Evolutionary conservation across 2,329 filamentous ascomycete genomes (phyloP), one percentile per base, ranked within the genome.

Genomic region (Talaromyces amestolkiae): DNA sequence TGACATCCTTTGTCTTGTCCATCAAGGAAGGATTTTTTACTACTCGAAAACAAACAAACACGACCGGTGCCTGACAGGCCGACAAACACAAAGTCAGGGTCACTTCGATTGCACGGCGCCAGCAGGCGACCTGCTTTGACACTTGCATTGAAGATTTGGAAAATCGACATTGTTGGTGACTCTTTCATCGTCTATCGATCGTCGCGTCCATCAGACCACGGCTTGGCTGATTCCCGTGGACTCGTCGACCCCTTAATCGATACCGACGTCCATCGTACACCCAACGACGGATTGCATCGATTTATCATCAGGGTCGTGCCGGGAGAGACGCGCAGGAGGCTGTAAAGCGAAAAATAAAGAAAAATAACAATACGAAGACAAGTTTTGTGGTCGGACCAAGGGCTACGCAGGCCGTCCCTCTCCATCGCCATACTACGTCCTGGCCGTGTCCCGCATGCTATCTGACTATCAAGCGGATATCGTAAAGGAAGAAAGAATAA

Each of bases 381-480:
- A 45, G 10, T 56, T 27, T 63, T 27, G 58, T 47, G 66, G 70
- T 69, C 33, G 39, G 39, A 58, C 56, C 56, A 66, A 77, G 75
- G 76, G 74, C 72, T 72, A 76, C 76, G 76, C 76, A 51, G 76
- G 76, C 71, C 76, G 76, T 78, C 71, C 75, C 75, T 73, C 68
- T 62, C 70, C 47, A 45, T 60, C 63, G 35, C 31, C 54, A 56
- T 64, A 53, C 27, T 63, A 41, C 53, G 49, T 43, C 51, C 45
- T 60, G 31, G 31, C 19, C 19, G 33, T 37, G 17, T 39, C 45
- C 15, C 35, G 17, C 10, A 10, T 9, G 37, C n/a, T n/a, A 17
- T 27, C 35, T 35, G 8, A 54, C 13, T 35, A n/a, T 43, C 13
- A 45, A 43, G 3, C 45, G n/a, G 15, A 37, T 31, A 43, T 24